Evolutionary conservation across 192 early-diverging fungal genomes (phyloP).

Genomic region (Rhizoclosmatium sp.): DNA sequence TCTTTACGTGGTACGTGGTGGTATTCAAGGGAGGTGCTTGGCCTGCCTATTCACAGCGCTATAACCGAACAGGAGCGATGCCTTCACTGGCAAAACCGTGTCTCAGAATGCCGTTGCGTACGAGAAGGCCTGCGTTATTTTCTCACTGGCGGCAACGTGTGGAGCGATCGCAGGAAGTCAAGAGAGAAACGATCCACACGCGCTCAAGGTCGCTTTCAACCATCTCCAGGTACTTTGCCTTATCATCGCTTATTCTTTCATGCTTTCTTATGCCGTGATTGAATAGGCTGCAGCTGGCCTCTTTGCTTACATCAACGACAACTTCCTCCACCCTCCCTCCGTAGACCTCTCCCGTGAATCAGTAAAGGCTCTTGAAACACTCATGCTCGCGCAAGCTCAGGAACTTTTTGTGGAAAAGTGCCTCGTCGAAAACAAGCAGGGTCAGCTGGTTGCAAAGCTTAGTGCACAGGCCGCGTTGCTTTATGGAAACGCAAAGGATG

Average conservation of each 20-base stretch:
- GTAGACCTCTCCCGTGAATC: slow-evolving; percentile 90
- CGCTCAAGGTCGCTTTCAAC: slow-evolving; percentile 84
- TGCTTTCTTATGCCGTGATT: neutral
- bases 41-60: neutral
- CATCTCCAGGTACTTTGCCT: slow-evolving; percentile 75
- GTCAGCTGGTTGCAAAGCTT: slow-evolving; percentile 87
- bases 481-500: slow-evolving; percentile 81
- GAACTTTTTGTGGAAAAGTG: slow-evolving; percentile 91
- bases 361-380: slow-evolving; percentile 80
- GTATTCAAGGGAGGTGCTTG: neutral
- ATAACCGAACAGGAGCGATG: slow-evolving; percentile 65
- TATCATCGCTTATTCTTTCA: neutral
- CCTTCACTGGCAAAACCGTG: slow-evolving; percentile 79
- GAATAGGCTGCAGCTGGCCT: slow-evolving; percentile 79
- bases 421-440: slow-evolving; percentile 86
- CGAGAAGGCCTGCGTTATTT: slow-evolving; percentile 95
- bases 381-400: slow-evolving; percentile 96
- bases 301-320: slow-evolving; percentile 96
- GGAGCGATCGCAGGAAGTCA: slow-evolving; percentile 76
- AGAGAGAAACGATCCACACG: slow-evolving; percentile 75
- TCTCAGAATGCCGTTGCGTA: slow-evolving; percentile 95
- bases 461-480: slow-evolving; percentile 65
- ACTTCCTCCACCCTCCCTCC: slow-evolving; percentile 96
- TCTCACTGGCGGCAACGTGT: slow-evolving; percentile 86
- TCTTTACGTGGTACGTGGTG: slow-evolving; percentile 83